Base-by-base conservation (phyloP, 2,329 filamentous ascomycete genomes). In the Venturia asperata region DNA sequence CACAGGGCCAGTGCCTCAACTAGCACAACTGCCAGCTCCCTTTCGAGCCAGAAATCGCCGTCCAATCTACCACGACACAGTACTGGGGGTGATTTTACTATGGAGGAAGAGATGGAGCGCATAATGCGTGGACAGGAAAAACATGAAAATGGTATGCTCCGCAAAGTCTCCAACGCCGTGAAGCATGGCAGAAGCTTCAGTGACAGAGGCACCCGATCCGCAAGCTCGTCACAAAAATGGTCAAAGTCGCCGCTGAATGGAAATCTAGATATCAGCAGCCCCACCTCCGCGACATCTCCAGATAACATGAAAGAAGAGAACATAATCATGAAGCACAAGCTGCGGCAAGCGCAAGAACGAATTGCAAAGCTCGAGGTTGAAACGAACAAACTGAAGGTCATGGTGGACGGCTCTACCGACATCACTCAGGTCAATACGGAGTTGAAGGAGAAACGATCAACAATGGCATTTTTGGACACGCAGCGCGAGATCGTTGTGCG, bases 401-500 rank as follows among this genome's bases (percentile, higher is more conserved):
- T 76, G 52, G 77, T 87, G 69, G 84, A 86, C 69, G 82, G 81
- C 37, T 82, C 83, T 5, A 80, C 79, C 17, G 83, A 84, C 67
- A 85, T 87, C 67, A 89, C 89, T 76, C 88, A 87, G 70, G 86
- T 95, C 39, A 95, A 95, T 76, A 92, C 89, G 70, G 93, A 92
- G 73, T 80, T 97, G 30, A 83, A 90, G 43, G 92, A 97, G 76
- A 97, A 97, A 79, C 85, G 94, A 66, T 96, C 95, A 71, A 97
- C 94, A 0, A 94, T 99, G 74, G 93, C 93, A 7, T 90, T 95
- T 21, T 81, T 97, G 63, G 93, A 97, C 74, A 93, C 92, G 0
- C 91, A 97, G 76, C 91, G 92, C 62, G 93, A 97, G 77, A 92
- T 97, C 75, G 93, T 96, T 77, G 90, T 97, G 71, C 88, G 90